These are phyloP conservation scores for Daldinia loculata DNA, from an alignment of 495 filamentous ascomycete species.

Conservation along the genomic window DNA sequence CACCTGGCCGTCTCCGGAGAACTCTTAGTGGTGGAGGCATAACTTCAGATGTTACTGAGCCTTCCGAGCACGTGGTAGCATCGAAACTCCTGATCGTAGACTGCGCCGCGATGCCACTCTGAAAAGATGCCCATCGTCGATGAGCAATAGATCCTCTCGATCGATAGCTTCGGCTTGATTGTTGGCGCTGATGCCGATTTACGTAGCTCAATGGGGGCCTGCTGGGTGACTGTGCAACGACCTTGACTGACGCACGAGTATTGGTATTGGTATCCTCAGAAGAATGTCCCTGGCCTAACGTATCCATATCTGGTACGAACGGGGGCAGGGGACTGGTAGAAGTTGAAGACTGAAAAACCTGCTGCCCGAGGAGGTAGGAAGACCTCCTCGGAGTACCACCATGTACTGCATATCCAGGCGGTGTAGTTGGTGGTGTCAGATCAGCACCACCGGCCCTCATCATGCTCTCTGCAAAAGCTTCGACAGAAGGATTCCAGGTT, in stretches of 20 bases:
- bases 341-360: conserved; percentile 44
- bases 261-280: conserved; percentile 41
- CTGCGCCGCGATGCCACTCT: conserved; percentile 71
- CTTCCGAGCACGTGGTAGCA: conserved; percentile 62
- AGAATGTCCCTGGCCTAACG: conserved; percentile 36
- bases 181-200: conserved; percentile 49
- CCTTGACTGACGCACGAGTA: conserved; percentile 46
- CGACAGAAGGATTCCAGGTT: conserved; percentile 55
- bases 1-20: conserved; percentile 86
- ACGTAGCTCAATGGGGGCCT: conserved; percentile 49
- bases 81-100: conserved; percentile 69
- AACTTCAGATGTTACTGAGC: conserved; percentile 48
- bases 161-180: conserved; percentile 50
- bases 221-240: conserved; percentile 34
- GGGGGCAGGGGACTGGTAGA: conserved; percentile 50
- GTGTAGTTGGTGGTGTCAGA: conserved; percentile 64
- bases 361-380: conserved; percentile 60
- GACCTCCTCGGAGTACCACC: conserved; percentile 57
- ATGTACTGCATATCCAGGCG: conserved; percentile 52
- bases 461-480: conserved; percentile 59
- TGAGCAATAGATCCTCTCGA: conserved; percentile 53
- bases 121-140: conserved; percentile 70
- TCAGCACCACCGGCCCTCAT: conserved; percentile 52
- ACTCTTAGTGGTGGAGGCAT: conserved; percentile 64
- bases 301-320: conserved; percentile 52